Percentiles rank a stretch among this genome's conserved stretches.
These are phyloP conservation scores for Fusarium bactridioides DNA, from an alignment of 2,329 filamentous ascomycete species.

Conservation along the genomic window DNA sequence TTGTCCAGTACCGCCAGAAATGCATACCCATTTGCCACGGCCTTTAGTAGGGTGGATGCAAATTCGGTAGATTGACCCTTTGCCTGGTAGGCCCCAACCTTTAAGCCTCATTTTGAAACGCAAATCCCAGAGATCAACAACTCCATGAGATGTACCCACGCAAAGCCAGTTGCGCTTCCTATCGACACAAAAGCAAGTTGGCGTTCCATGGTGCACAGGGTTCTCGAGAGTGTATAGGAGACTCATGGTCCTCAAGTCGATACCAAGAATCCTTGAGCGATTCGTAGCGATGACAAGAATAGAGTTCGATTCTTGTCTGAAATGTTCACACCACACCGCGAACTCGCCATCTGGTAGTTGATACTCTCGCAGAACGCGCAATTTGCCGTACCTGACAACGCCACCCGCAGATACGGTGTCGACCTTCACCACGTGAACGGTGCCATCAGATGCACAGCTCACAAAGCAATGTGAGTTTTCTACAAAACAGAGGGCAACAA, in stretches of 20 bases:
- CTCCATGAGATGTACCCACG: slow-evolving; percentile 89
- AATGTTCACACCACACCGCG: slow-evolving; percentile 92
- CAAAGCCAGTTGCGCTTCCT: slow-evolving; percentile 88
- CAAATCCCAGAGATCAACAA: slow-evolving; percentile 94
- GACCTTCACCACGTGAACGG: slow-evolving; percentile 88
- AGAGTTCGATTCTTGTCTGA: slow-evolving; percentile 82
- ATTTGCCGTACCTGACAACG: slow-evolving; percentile 78
- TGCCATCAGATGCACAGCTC: slow-evolving; percentile 89
- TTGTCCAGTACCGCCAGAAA: slow-evolving; percentile 84
- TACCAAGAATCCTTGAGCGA: slow-evolving; percentile 79
- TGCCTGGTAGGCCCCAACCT: slow-evolving; percentile 86
- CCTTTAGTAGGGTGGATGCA: slow-evolving; percentile 80
- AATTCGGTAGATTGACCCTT: slow-evolving; percentile 80
- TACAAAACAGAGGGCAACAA: slow-evolving; percentile 87
- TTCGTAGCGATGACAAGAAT: slow-evolving; percentile 87
- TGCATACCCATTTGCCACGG: slow-evolving; percentile 84
- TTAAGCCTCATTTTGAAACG: slow-evolving; percentile 90
- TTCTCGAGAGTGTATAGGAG: slow-evolving; percentile 83
- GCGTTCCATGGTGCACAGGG: slow-evolving; percentile 88
- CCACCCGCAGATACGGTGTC: slow-evolving; percentile 57
- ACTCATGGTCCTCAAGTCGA: slow-evolving; percentile 88
- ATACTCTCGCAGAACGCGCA: slow-evolving; percentile 80
- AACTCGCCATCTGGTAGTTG: slow-evolving; percentile 77
- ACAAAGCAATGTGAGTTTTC: slow-evolving; percentile 95
- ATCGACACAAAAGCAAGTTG: slow-evolving; percentile 91